Base-by-base conservation (phyloP, 192 early-diverging fungal species). In the Mortierella antarctica region DNA sequence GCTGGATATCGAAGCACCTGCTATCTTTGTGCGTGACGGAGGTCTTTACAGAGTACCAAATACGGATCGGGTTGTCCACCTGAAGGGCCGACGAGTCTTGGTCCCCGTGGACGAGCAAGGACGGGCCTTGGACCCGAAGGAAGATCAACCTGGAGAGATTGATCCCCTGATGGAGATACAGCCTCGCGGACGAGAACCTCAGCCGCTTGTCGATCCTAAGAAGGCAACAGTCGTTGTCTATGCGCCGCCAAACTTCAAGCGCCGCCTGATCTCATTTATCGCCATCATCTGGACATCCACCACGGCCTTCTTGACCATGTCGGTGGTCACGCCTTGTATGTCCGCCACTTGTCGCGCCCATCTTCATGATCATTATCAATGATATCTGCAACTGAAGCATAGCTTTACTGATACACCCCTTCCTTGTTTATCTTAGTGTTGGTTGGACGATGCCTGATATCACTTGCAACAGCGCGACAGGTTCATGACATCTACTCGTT, bases 401-500 rank as follows among this genome's bases (percentile, higher is more conserved):
- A n/a, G 39, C 51, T 39, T 14, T 58, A 6, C 15, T 52, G 42
- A 60, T 66, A 59, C 12, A 46, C 41, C 64, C 40, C 12, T 71
- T 67, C 52, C 31, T 85, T 64, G 45, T 49, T 61, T 44, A 74
- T 41, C 51, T n/a, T 71, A 93, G 91, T 94, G 15, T 54, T 88
- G 20, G 42, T 90, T 52, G 93, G 93, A 17, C 86, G 93, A 7
- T 56, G 45, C 11, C 51, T 91, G 14, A 81, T 91, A 57, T 64
- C 59, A 54, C 55, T 59, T 65, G 81, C 88, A 53, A 55, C 86
- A 15, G 86, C 88, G 48, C 71, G 87, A 47, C 85, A 88, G 1
- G 83, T 92, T 1, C 94, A 96, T 74, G 97, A 98, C 73, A 52
- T 96, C 13, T 92, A 95, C 70, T 80, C 94, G 18, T 88, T 94